Base-by-base conservation (phyloP, 306 rosid genomes). In the Inga oerstediana region DNA sequence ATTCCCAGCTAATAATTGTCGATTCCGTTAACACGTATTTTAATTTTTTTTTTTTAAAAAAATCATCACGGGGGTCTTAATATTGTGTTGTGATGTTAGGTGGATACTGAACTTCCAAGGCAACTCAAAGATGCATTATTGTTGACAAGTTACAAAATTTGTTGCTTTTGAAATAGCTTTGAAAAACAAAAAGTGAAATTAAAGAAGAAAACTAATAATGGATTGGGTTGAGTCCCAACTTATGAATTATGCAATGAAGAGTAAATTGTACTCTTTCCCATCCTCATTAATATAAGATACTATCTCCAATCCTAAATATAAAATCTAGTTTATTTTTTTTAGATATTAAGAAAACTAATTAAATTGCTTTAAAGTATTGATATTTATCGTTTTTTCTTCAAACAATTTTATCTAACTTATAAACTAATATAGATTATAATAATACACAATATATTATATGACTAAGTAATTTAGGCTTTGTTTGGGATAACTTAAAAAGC, bases 311-410 rank as follows among this genome's bases (percentile, higher is more conserved):
- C 41, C 0, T 37, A 37, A 37, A 37, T 37, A 37, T 37, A 37
- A 37, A 1, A 37, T 0, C 0, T 37, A 0, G 0, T 5, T 39
- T 0, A 6, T 5, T 39, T 6, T 4, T 39, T 39, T 0, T 1
- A 39, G 43, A 39, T 39, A 39, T 39, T 39, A 6, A 39, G 4
- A 39, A 39, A 6, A 6, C 41, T 5, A 37, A 37, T 37, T 37
- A 39, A 39, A 39, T 39, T 39, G 0, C 8, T 39, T 37, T 39
- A 39, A 39, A 6, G 8, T 39, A 6, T 6, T 39, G 43, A 37
- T 5, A 37, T 6, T 39, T 39, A 39, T 6, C 0, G 0, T 37
- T 5, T 39, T 39, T 39, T 39, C 8, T 6, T 1, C 2, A 39
- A 39, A 39, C 6, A 5, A 39, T 39, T 39, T 39, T 39, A 0